Conservation (phyloP, 2,329 filamentous ascomycete genomes). For the Pseudopyrenochaeta lycopersici region DNA sequence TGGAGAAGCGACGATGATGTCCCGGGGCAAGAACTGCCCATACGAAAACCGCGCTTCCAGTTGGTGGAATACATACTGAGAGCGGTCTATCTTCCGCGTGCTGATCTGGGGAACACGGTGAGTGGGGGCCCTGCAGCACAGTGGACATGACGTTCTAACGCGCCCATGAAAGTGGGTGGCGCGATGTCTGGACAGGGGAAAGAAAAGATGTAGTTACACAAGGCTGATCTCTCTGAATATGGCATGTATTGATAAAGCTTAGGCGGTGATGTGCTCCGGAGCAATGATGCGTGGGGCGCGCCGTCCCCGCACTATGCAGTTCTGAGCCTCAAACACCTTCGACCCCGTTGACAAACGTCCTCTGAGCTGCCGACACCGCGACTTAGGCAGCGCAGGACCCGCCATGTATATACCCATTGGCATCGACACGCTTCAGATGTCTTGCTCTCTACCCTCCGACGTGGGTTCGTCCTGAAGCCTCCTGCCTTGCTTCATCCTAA, state of each 20-base stretch:
- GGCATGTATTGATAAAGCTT: not conserved
- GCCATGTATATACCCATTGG: not conserved
- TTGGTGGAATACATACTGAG: constrained; percentile 3
- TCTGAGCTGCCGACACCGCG: not conserved
- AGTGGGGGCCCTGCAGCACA: constrained; percentile 3
- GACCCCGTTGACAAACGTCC: not conserved
- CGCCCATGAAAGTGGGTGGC: not conserved
- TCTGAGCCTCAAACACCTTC: not conserved
- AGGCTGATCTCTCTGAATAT: not conserved
- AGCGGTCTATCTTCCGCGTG: not conserved
- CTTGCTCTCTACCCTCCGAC: constrained; percentile 1
- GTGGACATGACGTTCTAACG: not conserved
- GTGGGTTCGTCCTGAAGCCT: constrained; percentile 20
- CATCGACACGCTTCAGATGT: constrained; percentile 3
- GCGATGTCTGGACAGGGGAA: not conserved
- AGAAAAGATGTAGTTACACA: not conserved
- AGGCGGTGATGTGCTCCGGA: not conserved
- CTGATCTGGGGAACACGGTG: not conserved
- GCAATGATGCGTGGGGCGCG: not conserved
- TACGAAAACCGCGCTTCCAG: not conserved
- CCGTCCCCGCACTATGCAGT: not conserved
- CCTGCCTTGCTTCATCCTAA: constrained; percentile 27
- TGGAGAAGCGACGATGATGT: not conserved
- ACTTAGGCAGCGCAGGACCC: not conserved
- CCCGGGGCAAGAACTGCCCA: too few relatives aligned